Base-by-base conservation (phyloP, 495 filamentous ascomycete species). In the Talaromyces trachyspermus region DNA sequence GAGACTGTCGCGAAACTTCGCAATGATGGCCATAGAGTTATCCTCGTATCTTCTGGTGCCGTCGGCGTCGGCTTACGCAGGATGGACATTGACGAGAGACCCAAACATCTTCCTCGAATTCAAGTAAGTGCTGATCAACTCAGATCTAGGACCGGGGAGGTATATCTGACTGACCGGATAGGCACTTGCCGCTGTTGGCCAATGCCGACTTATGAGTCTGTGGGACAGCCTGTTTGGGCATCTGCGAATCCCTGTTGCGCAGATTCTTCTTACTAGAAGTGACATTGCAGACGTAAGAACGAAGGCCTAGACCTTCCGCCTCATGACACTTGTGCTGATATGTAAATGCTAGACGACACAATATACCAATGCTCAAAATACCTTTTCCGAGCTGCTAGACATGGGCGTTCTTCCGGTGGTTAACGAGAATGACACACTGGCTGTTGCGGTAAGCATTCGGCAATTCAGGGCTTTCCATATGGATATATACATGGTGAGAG, bases 381-480 rank as follows among this genome's bases (percentile, higher is more conserved):
- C 92, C 1, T 83, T 98, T 52, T 71, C 77, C 27, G 89, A 95
- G 63, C 74, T 98, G 17, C 73, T 98, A 26, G 80, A 87, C 49
- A 95, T 96, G 92, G 88, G 88, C 1, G 90, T 96, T 10, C 92
- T 98, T 50, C 94, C 92, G 2, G 95, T 98, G 52, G 92, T 98
- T 49, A 98, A 98, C 55, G 92, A 98, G 64, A 98, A 98, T 63
- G 92, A 98, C 64, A 98, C 94, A 5, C 67, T 98, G 36, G 87
- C 90, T 33, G 92, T 98, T 58, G 84, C 91, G 37, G 78, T 82
- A 71, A 17, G 69, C 46, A 26, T 8, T 25, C 22, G 22, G 20
- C 33, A 9, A 5, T 41, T 14, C n/a, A n/a, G n/a, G n/a, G n/a
- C n/a, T n/a, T n/a, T n/a, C n/a, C n/a, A n/a, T n/a, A n/a, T n/a